Evolutionary conservation across 2,329 filamentous ascomycete genomes (phyloP), one percentile per base, ranked within the genome.

Genomic region (Talaromyces verruculosus): DNA sequence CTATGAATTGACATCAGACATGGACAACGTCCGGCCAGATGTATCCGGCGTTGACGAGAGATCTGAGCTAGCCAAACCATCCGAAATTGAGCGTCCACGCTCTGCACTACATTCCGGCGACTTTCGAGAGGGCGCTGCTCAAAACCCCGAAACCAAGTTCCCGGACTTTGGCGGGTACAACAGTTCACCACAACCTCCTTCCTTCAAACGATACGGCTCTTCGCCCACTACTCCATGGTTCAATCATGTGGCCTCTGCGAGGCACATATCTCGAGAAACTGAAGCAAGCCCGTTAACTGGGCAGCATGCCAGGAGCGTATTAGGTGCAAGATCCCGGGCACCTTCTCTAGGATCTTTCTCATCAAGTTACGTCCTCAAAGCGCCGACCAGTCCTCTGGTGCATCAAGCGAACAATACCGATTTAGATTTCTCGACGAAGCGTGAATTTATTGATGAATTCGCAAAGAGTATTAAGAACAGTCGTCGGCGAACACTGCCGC

Each of bases 341-440:
- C 89, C 89, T 7, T 89, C 88, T 0, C 73, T 90, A 10, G 89
- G 89, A 2, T 92, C 92, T 0, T 83, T 91, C 15, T 89, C 91
- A 0, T 90, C 89, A 1, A 93, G 88, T 71, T 97, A 97, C 76
- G 84, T 91, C 37, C 90, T 96, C 68, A 90, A 94, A 78, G 87
- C 91, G 2, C 94, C 95, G 0, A 98, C 95, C 1, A 98, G 93
- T 72, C 95, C 95, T 15, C 82, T 99, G 11, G 93, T 96, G 0
- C 89, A 97, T 73, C 92, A 93, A 49, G 88, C 92, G 72, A 96
- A 89, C 78, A 95, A 93, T 70, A 89, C 92, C 6, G 92, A 95
- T 70, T 74, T 90, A 25, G 88, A 92, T 66, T 82, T 90, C 58
- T 83, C 87, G 1, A 81, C 85, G 68, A 82, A 82, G 22, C 77